A percentile compares a stretch with the other conserved stretches of the same genome.
phyloP scores from a whole-genome alignment of 1,139 yeast genomes.

The Hanseniaspora gamundiae region DNA sequence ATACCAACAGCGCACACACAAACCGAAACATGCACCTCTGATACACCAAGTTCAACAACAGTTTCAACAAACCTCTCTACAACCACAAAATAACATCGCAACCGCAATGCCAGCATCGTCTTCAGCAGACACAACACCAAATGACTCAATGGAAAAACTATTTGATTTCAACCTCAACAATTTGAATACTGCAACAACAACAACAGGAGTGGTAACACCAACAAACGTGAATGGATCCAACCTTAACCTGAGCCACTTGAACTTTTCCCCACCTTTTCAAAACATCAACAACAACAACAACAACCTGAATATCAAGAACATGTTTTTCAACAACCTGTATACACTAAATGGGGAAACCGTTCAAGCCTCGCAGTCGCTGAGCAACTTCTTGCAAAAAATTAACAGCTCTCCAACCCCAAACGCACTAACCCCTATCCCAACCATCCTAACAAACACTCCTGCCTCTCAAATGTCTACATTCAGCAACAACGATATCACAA shows the following conservation, averaged over 20 bases:
- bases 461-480: too few species aligned
- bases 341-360: background rate
- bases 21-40: too few species aligned
- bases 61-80: too few species aligned
- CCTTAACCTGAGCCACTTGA: conserved; percentile 8
- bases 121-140: background rate
- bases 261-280: conserved; percentile 12
- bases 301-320: background rate
- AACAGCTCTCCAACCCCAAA: background rate
- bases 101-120: background rate
- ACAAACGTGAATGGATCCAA: conserved; percentile 1
- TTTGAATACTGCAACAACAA: background rate
- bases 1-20: background rate
- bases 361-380: background rate
- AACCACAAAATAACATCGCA: background rate
- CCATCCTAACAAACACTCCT: background rate
- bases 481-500: too few species aligned
- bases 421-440: background rate
- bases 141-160: background rate
- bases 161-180: background rate
- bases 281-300: background rate
- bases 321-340: background rate
- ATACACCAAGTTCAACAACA: too few species aligned
- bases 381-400: background rate
- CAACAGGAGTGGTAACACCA: background rate